Percentiles rank a stretch among this genome's conserved stretches.
Evolutionary conservation across 1,284 basidiomycete species (phyloP).

Genomic region (Naganishia cerealis): DNA sequence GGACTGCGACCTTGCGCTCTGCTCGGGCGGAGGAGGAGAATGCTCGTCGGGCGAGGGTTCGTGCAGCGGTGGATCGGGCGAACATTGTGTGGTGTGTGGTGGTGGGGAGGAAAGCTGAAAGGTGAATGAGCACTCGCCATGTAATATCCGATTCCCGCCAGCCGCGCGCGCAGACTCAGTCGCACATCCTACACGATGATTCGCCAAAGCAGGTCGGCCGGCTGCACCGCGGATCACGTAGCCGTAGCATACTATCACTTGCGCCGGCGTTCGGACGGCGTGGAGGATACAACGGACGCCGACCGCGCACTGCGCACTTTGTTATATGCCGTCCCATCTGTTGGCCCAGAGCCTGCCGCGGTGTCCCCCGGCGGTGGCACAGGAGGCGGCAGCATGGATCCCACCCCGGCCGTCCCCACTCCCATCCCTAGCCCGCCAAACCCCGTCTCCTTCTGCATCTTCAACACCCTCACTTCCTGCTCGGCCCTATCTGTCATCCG

Average conservation of each 20-base stretch:
- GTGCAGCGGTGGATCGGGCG: slow-evolving; percentile 34
- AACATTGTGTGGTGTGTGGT: slow-evolving; percentile 33
- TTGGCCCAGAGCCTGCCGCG: not conserved
- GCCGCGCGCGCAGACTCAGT: not conserved
- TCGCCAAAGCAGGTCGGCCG: not conserved
- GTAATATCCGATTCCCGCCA: not conserved
- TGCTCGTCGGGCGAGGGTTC: slow-evolving; percentile 38
- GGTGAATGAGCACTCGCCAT: not conserved
- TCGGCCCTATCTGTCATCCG: slow-evolving; percentile 80
- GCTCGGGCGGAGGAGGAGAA: slow-evolving; percentile 52
- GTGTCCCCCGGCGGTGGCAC: not conserved
- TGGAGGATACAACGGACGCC: slow-evolving; percentile 27
- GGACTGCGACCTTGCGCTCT: slow-evolving; percentile 52
- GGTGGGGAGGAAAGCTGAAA: not conserved
- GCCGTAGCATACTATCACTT: slow-evolving; percentile 5
- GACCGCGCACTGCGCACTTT: slow-evolving; percentile 18
- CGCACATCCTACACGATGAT: slow-evolving; percentile 4
- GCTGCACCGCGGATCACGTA: not conserved
- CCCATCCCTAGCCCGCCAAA: not conserved
- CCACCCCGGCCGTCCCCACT: not conserved
- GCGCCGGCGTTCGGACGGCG: slow-evolving; percentile 27
- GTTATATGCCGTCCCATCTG: not conserved
- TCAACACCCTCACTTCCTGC: slow-evolving; percentile 72
- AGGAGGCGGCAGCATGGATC: slow-evolving; percentile 4
- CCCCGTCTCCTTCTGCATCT: slow-evolving; percentile 62